A percentile compares a stretch with the other conserved stretches of the same genome.
Conservation (phyloP, 345 rosid species). For the Hibiscus trionum region DNA sequence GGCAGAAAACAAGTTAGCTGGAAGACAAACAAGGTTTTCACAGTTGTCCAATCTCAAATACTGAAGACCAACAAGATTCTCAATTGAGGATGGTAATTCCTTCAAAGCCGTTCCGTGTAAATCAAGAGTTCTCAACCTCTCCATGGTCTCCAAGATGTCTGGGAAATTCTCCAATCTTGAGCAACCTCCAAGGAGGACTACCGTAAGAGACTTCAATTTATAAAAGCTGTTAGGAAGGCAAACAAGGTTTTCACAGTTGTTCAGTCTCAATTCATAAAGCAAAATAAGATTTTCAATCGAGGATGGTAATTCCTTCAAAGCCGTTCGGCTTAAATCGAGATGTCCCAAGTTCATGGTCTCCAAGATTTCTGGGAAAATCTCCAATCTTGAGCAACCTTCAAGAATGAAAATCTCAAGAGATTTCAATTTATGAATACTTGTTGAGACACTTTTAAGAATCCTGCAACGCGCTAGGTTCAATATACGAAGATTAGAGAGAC, state of each 20-base stretch:
- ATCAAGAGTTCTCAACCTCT: neutral
- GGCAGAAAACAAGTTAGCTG: neutral
- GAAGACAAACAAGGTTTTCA: no score
- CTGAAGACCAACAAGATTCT: conserved; percentile 13
- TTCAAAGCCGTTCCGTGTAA: conserved; percentile 22
- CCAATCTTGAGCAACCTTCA: conserved; percentile 20
- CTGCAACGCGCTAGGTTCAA: conserved; percentile 20
- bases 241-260: neutral
- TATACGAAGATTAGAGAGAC: conserved; percentile 14
- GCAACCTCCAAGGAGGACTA: conserved; percentile 16
- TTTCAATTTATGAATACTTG: conserved; percentile 21
- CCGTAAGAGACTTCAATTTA: conserved; percentile 9
- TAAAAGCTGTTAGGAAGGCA: neutral
- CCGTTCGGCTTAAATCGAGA: conserved; percentile 22
- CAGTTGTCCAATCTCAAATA: neutral
- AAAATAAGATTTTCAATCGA: conserved; percentile 18
- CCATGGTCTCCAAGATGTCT: neutral
- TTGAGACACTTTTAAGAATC: conserved; percentile 20
- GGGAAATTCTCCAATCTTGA: conserved; percentile 27
- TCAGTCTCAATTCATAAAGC: neutral
- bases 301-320: conserved; percentile 20
- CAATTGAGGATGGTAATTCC: conserved; percentile 20
- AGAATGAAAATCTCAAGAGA: conserved; percentile 18
- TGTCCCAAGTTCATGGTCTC: conserved; percentile 18
- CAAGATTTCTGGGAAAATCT: conserved; percentile 23